Evolutionary conservation across 2,329 filamentous ascomycete species (phyloP), one percentile per base, ranked within the genome.

Genomic region (Huntiella abstrusa): DNA sequence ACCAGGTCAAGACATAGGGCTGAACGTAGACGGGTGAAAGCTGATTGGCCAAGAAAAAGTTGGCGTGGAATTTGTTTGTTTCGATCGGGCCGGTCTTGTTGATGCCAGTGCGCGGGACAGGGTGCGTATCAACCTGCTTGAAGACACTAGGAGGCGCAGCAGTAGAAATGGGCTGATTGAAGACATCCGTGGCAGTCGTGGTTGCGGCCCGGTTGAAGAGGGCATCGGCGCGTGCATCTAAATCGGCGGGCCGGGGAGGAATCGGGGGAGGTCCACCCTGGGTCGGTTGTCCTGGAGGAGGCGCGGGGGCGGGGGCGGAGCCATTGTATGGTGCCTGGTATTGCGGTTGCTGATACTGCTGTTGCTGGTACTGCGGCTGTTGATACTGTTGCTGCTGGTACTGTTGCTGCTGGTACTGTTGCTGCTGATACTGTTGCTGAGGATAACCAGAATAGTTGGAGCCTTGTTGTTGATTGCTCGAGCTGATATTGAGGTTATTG

Each of bases 21-120:
- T 86, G 79, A 0, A 81, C 78, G 62, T 80, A 94, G 0, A 77
- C 69, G 0, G 79, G 71, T 5, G 71, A 70, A 4, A 67, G 72
- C 59, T 93, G 85, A 38, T 69, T 69, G 4, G 77, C 80, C 0
- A 95, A 66, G 58, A 85, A 85, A 52, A 91, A 75, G 55, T 91
- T 91, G 54, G 78, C 70, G 54, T 83, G 84, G 58, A 86, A 87
- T 56, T 83, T 87, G 65, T 87, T 88, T 17, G 83, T 88, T 43
- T 74, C 66, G 40, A 83, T 62, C 3, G 78, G 74, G 0, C 58
- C 57, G 1, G 60, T 54, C 12, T 64, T 59, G 32, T 54, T 57
- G 35, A 80, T 64, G 4, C 72, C 73, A 16, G 64, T 57, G 11
- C 71, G 66, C 36, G 69, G 61, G 19, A 73, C 72, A 0, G 77